A percentile compares a stretch with the other conserved stretches of the same genome.
Evolutionary conservation across 257 asterid genomes (phyloP).

Genomic region (Capsicum chinense): DNA sequence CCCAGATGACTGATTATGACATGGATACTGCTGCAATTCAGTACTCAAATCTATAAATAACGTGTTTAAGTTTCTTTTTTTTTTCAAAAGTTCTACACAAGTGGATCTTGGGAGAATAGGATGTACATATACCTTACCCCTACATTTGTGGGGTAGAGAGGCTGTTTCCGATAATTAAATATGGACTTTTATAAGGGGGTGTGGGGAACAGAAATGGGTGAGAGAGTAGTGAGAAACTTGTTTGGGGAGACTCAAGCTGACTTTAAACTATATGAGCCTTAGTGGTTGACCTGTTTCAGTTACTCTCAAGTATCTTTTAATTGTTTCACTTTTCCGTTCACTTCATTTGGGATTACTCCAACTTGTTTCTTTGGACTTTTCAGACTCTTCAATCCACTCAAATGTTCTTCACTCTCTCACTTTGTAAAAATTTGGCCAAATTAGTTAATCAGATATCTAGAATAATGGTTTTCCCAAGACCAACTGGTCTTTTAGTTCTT

Average conservation of each 20-base stretch:
- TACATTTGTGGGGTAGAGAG: too few species aligned
- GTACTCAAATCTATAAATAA: not conserved
- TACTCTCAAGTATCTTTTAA: not conserved
- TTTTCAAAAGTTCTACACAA: not conserved
- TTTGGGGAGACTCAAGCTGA: not conserved
- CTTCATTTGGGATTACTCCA: constrained; percentile 3
- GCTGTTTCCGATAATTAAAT: too few species aligned
- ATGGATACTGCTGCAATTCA: not conserved
- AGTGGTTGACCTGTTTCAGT: not conserved
- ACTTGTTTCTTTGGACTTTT: not conserved
- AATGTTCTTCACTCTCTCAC: not conserved
- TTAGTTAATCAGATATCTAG: not conserved
- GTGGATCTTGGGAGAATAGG: too few species aligned
- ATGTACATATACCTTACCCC: too few species aligned
- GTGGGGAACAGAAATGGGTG: not conserved
- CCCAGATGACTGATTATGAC: not conserved
- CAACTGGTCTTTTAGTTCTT: not conserved
- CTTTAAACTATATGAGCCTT: not conserved
- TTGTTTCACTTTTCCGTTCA: not conserved
- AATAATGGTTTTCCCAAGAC: not conserved
- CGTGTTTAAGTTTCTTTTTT: not conserved
- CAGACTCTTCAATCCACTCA: not conserved
- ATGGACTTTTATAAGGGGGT: not conserved
- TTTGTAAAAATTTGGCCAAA: not conserved
- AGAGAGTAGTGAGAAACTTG: not conserved